These are phyloP conservation scores for Macadamia integrifolia DNA, from an alignment of 164 flowering plant species.

Conservation along the genomic window DNA sequence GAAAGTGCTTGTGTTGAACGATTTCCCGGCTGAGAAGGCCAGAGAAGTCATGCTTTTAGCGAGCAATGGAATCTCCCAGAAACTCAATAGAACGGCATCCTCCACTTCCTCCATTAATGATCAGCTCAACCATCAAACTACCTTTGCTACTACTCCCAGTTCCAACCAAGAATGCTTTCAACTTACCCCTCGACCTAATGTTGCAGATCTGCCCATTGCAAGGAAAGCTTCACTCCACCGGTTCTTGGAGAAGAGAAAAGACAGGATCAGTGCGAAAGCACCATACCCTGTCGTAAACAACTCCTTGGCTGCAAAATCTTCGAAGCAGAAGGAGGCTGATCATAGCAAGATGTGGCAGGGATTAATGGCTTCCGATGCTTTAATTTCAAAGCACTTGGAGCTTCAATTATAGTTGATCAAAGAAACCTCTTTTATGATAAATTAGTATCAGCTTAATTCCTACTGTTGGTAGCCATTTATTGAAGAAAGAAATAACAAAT, in stretches of 20 bases:
- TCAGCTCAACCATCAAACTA: slow-evolving; percentile 7
- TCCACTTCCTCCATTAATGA: background rate
- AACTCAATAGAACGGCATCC: background rate
- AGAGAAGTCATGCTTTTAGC: slow-evolving; percentile 24
- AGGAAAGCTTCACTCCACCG: slow-evolving; percentile 73
- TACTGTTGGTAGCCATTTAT: too few species aligned
- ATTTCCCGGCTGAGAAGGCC: slow-evolving; percentile 51
- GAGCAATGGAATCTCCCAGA: slow-evolving; percentile 23
- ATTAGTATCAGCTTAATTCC: too few species aligned
- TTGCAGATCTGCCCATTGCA: slow-evolving; percentile 64
- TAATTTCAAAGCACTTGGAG: slow-evolving; percentile 22
- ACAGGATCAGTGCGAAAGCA: slow-evolving; percentile 46
- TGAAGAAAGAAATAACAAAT: too few species aligned
- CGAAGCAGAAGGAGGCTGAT: slow-evolving; percentile 27
- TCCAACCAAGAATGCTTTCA: slow-evolving; percentile 12
- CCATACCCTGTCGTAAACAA: slow-evolving; percentile 36
- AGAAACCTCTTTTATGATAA: too few species aligned
- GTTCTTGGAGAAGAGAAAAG: slow-evolving; percentile 86
- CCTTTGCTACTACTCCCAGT: background rate
- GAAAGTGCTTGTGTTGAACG: slow-evolving; percentile 46
- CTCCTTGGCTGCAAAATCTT: slow-evolving; percentile 9
- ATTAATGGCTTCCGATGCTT: slow-evolving; percentile 23
- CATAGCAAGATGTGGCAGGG: slow-evolving; percentile 52
- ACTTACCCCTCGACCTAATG: slow-evolving; percentile 18
- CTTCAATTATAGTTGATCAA: background rate